A percentile compares a stretch with the other conserved stretches of the same genome.
phyloP scores from a whole-genome alignment of 23 red algal species.

The Gracilaria caudata region DNA sequence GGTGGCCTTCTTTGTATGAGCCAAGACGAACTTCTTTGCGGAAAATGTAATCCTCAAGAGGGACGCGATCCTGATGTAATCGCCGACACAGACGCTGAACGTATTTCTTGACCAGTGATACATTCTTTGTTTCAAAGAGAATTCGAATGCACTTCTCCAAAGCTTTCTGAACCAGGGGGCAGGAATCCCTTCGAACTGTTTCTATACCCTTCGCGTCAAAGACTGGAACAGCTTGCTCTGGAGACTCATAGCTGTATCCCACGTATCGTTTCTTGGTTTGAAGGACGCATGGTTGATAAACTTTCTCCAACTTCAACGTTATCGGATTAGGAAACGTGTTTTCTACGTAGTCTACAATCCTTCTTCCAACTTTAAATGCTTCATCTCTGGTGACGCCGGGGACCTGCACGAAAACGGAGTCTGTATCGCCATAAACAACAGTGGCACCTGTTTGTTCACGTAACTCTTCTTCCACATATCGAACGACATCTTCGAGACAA shows the following conservation, averaged over 20 bases:
- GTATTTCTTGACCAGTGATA: slow-evolving; percentile 75
- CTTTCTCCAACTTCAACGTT: slow-evolving; percentile 94
- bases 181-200: slow-evolving; percentile 92
- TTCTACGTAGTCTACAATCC: slow-evolving; percentile 68
- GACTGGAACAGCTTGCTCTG: slow-evolving; percentile 57
- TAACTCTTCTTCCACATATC: slow-evolving; percentile 73
- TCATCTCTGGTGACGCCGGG: slow-evolving; percentile 59
- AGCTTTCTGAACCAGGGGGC: slow-evolving; percentile 79
- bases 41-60: slow-evolving; percentile 85
- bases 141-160: slow-evolving; percentile 84
- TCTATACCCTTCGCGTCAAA: slow-evolving; percentile 99
- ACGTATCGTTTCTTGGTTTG: slow-evolving; percentile 98
- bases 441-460: slow-evolving; percentile 49
- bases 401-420: slow-evolving; percentile 94
- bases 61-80: slow-evolving; percentile 67
- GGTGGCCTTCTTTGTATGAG: slow-evolving; percentile 75
- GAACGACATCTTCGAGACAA: slow-evolving; percentile 77
- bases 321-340: slow-evolving; percentile 82
- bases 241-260: slow-evolving; percentile 88
- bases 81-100: slow-evolving; percentile 67
- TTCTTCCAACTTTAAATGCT: slow-evolving; percentile 77
- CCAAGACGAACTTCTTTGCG: slow-evolving; percentile 86
- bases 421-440: slow-evolving; percentile 98
- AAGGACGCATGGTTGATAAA: slow-evolving; percentile 85
- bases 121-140: slow-evolving; percentile 86